These are phyloP conservation scores for Colletotrichum tabaci DNA, from an alignment of 2,329 filamentous ascomycete genomes.

Conservation along the genomic window DNA sequence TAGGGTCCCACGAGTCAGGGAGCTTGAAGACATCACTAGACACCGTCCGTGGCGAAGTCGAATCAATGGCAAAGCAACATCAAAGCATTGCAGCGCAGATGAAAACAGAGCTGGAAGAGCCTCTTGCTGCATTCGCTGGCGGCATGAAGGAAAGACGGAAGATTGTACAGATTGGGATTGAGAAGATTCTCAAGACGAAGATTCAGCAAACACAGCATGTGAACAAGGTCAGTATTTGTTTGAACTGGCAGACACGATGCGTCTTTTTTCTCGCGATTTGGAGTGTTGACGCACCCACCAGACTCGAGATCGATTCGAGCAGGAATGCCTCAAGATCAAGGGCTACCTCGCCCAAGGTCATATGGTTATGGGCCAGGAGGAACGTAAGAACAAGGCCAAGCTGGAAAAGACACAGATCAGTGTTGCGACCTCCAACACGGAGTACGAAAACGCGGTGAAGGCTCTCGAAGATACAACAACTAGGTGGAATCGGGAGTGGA, in stretches of 20 bases:
- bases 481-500: constrained; percentile 99
- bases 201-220: constrained; percentile 90
- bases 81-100: constrained; percentile 92
- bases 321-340: constrained; percentile 98
- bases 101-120: constrained; percentile 96
- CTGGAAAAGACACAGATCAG: constrained; percentile 99
- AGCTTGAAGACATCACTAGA: constrained; percentile 89
- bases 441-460: constrained; percentile 95
- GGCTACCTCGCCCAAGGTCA: constrained; percentile 98
- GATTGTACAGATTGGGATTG: constrained; percentile 93
- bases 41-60: constrained; percentile 88
- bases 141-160: constrained; percentile 97
- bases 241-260: neutral
- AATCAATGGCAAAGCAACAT: constrained; percentile 94
- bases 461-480: constrained; percentile 94
- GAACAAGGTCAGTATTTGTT: constrained; percentile 80
- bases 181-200: constrained; percentile 94
- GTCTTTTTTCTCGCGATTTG: neutral
- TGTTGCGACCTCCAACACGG: constrained; percentile 88
- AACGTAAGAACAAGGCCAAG: constrained; percentile 98
- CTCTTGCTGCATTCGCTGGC: constrained; percentile 89
- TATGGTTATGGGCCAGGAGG: constrained; percentile 99
- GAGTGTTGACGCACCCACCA: constrained; percentile 51
- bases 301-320: constrained; percentile 94
- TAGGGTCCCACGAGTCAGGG: constrained; percentile 90